phyloP scores from a whole-genome alignment of 2,329 filamentous ascomycete genomes.

The Xylariaceae sp. region DNA sequence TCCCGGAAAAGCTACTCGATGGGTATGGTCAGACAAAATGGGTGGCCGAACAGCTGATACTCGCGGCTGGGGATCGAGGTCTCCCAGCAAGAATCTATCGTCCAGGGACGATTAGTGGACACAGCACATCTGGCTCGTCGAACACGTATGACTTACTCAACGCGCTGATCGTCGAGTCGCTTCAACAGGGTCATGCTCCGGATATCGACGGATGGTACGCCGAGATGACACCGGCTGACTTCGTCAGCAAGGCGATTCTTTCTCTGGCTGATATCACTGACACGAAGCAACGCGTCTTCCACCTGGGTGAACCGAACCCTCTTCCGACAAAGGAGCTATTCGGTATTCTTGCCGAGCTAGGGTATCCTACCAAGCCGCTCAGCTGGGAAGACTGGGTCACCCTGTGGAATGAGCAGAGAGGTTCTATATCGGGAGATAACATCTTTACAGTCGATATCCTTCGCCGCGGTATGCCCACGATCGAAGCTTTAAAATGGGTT shows the following conservation, averaged over 20 bases:
- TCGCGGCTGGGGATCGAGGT: slow-evolving; percentile 71
- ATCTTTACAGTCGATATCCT: slow-evolving; percentile 81
- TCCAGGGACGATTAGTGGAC: slow-evolving; percentile 79
- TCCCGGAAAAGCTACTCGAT: slow-evolving; percentile 72
- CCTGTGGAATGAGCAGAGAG: slow-evolving; percentile 75
- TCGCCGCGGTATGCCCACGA: slow-evolving; percentile 79
- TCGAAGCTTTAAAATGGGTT: slow-evolving; percentile 73
- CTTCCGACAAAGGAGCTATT: slow-evolving; percentile 72
- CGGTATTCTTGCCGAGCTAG: slow-evolving; percentile 67
- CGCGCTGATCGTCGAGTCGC: slow-evolving; percentile 77
- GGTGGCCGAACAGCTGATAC: slow-evolving; percentile 78
- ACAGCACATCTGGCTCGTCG: slow-evolving; percentile 75
- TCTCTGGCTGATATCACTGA: slow-evolving; percentile 70
- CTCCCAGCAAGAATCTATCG: slow-evolving; percentile 75
- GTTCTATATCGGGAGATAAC: slow-evolving; percentile 68
- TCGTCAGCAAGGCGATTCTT: slow-evolving; percentile 76
- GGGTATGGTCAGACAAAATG: slow-evolving; percentile 84
- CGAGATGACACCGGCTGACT: slow-evolving; percentile 87
- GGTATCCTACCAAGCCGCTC: slow-evolving; percentile 72
- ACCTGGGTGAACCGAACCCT: slow-evolving; percentile 76
- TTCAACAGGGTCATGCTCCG: slow-evolving; percentile 73
- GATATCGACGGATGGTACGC: slow-evolving; percentile 77
- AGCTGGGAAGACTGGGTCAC: slow-evolving; percentile 77
- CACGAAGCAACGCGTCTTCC: slow-evolving; percentile 70
- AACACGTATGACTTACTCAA: slow-evolving; percentile 82